These are phyloP conservation scores for Nannochloropsis oceanica DNA, from an alignment of 108 stramenopile species.

Conservation along the genomic window DNA sequence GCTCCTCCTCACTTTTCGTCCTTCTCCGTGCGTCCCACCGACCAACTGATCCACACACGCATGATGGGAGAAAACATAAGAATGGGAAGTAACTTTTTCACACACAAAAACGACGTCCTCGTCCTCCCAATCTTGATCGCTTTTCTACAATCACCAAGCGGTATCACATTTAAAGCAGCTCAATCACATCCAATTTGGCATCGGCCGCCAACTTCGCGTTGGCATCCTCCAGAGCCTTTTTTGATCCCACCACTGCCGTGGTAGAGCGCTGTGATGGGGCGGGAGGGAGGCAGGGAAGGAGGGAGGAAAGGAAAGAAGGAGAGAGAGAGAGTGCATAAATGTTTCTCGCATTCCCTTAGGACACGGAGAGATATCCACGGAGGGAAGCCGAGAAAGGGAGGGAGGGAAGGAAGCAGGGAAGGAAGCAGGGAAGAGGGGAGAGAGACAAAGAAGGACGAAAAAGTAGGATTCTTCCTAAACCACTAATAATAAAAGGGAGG, in stretches of 20 bases:
- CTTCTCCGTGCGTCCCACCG: too few species aligned
- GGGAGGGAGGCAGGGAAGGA: neutral
- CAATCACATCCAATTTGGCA: neutral
- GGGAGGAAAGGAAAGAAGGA: neutral
- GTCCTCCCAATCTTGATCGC: too few species aligned
- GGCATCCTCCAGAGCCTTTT: neutral
- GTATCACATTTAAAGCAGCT: neutral
- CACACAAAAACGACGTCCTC: too few species aligned
- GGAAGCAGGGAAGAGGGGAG: neutral
- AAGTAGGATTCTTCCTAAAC: too few species aligned
- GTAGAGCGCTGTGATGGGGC: neutral
- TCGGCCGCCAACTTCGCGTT: neutral
- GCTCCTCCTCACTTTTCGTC: too few species aligned
- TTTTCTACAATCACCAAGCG: too few species aligned
- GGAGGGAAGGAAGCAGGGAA: neutral
- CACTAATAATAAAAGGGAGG: too few species aligned
- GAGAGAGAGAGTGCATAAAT: neutral
- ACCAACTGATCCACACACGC: too few species aligned
- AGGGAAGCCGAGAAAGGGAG: neutral
- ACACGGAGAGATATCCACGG: neutral
- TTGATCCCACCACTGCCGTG: neutral
- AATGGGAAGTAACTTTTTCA: too few species aligned
- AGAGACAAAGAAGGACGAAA: neutral
- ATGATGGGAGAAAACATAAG: too few species aligned
- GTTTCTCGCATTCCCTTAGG: neutral